phyloP scores from a whole-genome alignment of 2,329 filamentous ascomycete species.

The Cercospora sp. region DNA sequence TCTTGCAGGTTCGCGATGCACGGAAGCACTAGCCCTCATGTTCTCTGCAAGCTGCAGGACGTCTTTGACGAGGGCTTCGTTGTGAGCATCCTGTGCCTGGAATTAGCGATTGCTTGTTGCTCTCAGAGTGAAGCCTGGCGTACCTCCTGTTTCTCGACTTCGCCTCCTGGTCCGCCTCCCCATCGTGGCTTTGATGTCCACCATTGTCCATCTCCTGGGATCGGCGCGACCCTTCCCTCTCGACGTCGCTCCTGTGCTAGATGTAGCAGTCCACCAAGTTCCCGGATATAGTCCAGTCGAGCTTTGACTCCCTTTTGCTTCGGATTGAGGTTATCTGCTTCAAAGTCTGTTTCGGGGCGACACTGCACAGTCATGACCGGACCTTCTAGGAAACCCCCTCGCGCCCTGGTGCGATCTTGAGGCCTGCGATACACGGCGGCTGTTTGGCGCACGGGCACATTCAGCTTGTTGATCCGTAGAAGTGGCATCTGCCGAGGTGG shows the following conservation, averaged over 20 bases:
- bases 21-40: slow-evolving; percentile 14
- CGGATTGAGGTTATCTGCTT: slow-evolving; percentile 9
- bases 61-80: slow-evolving; percentile 29
- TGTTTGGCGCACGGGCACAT: slow-evolving; percentile 59
- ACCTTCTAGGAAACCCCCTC: slow-evolving; percentile 58
- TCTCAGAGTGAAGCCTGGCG: not conserved
- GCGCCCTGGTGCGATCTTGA: slow-evolving; percentile 53
- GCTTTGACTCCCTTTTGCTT: slow-evolving; percentile 34
- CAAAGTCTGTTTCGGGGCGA: slow-evolving; percentile 56
- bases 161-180: slow-evolving; percentile 55
- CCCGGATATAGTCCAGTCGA: slow-evolving; percentile 57
- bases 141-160: slow-evolving; percentile 37
- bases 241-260: slow-evolving; percentile 62
- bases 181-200: slow-evolving; percentile 59
- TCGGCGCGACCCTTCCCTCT: slow-evolving; percentile 53
- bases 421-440: slow-evolving; percentile 56
- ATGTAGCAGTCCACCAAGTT: slow-evolving; percentile 58
- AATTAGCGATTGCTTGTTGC: slow-evolving; percentile 11
- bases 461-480: slow-evolving; percentile 46
- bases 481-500: slow-evolving; percentile 48
- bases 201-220: slow-evolving; percentile 59
- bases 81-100: slow-evolving; percentile 41
- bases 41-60: slow-evolving; percentile 24
- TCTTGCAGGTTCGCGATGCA: slow-evolving; percentile 8
- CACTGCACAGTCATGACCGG: slow-evolving; percentile 59